A percentile compares a stretch with the other conserved stretches of the same genome.
Evolutionary conservation across 2,329 filamentous ascomycete genomes (phyloP).

Genomic region (Cordyceps farinosa): DNA sequence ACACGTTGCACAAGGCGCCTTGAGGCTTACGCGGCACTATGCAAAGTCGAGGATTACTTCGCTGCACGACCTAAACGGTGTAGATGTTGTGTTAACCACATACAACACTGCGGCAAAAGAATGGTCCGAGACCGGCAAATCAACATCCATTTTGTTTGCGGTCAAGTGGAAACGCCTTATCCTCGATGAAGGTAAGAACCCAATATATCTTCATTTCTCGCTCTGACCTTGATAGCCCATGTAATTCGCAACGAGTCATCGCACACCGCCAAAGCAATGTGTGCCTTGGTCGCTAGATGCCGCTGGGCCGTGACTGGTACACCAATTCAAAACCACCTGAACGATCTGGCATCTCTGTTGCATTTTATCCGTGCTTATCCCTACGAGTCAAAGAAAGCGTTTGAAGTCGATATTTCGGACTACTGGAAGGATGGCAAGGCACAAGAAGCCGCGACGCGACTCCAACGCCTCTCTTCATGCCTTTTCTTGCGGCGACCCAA

Average conservation of each 20-base stretch:
- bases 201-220: too few species aligned
- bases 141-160: too few species aligned
- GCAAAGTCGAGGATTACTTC: not conserved
- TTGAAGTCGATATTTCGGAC: constrained; percentile 36
- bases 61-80: not conserved
- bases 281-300: constrained; percentile 30
- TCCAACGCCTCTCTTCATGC: constrained; percentile 37
- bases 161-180: constrained; percentile 35
- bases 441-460: constrained; percentile 35
- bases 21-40: not conserved
- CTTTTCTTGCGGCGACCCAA: constrained; percentile 41
- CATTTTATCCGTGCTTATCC: constrained; percentile 41
- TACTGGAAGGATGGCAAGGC: constrained; percentile 38
- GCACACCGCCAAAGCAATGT: constrained; percentile 34
- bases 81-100: constrained; percentile 37
- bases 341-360: constrained; percentile 30
- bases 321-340: constrained; percentile 43
- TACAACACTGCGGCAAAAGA: constrained; percentile 40
- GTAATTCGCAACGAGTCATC: constrained; percentile 36
- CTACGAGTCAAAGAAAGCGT: constrained; percentile 35
- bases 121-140: constrained; percentile 23
- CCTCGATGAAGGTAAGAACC: too few species aligned
- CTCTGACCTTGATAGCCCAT: constrained; percentile 39
- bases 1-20: not conserved
- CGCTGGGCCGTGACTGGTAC: constrained; percentile 48